These are phyloP conservation scores for Melanomma pulvis-pyrius DNA, from an alignment of 495 filamentous ascomycete species.

Conservation along the genomic window DNA sequence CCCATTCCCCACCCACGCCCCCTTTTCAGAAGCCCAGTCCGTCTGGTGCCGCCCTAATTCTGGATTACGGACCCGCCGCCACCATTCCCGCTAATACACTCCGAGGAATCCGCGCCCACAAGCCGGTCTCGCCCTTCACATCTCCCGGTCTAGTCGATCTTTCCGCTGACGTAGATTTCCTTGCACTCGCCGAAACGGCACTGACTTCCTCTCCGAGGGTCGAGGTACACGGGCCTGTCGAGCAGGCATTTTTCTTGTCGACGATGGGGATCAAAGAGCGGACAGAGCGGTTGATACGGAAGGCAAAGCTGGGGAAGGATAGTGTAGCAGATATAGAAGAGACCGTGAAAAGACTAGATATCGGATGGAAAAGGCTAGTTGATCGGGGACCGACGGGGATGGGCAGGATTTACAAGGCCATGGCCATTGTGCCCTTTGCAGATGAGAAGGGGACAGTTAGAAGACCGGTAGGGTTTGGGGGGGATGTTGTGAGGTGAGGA, in stretches of 20 bases:
- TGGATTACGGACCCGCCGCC: constrained; percentile 85
- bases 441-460: constrained; percentile 69
- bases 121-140: constrained; percentile 72
- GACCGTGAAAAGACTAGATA: constrained; percentile 62
- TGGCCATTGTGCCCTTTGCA: constrained; percentile 85
- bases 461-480: constrained; percentile 90
- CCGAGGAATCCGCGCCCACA: constrained; percentile 79
- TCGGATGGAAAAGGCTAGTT: constrained; percentile 75
- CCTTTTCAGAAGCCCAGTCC: constrained; percentile 57
- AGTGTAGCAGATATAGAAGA: constrained; percentile 24
- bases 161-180: constrained; percentile 90
- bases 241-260: constrained; percentile 78
- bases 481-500: constrained; percentile 55
- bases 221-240: constrained; percentile 90
- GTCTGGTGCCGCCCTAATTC: constrained; percentile 83
- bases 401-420: constrained; percentile 90
- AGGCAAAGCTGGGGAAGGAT: constrained; percentile 39
- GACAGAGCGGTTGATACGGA: constrained; percentile 65
- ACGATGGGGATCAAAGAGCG: constrained; percentile 81
- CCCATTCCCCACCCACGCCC: constrained; percentile 16
- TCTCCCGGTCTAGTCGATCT: constrained; percentile 81
- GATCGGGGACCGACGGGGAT: constrained; percentile 79
- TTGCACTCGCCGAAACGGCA: constrained; percentile 78
- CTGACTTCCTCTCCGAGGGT: constrained; percentile 71
- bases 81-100: constrained; percentile 84